These are phyloP conservation scores for Hirschfeldia incana DNA, from an alignment of 345 rosid species.

Conservation along the genomic window DNA sequence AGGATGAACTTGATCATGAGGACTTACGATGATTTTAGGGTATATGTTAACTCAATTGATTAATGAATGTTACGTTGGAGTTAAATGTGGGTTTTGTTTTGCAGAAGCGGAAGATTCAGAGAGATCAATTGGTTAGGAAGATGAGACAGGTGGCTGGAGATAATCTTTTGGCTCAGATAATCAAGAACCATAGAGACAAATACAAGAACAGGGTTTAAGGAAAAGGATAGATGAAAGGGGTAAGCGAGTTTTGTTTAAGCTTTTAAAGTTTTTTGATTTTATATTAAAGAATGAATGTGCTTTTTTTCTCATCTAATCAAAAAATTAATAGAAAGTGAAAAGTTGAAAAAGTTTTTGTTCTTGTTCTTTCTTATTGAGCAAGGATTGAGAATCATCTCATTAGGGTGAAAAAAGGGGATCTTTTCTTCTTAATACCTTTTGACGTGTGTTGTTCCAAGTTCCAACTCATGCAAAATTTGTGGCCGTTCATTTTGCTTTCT, in stretches of 20 bases:
- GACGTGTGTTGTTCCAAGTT: conserved; percentile 34
- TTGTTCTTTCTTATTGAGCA: conserved; percentile 40
- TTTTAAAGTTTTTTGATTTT: not conserved
- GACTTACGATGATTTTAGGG: conserved; percentile 48
- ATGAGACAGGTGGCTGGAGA: conserved; percentile 42
- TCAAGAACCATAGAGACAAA: conserved; percentile 28
- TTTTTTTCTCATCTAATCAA: conserved; percentile 21
- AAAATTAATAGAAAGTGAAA: conserved; percentile 26
- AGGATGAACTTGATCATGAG: conserved; percentile 46
- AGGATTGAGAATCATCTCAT: conserved; percentile 1
- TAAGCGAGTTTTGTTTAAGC: not conserved
- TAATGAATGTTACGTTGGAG: too few relatives aligned
- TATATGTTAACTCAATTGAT: not conserved
- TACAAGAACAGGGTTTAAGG: conserved; percentile 24
- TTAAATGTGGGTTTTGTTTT: not conserved
- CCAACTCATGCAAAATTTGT: conserved; percentile 22
- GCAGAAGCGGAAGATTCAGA: conserved; percentile 37
- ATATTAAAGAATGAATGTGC: conserved; percentile 2
- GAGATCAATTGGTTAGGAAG: conserved; percentile 33
- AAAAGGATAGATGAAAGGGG: not conserved
- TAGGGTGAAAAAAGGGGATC: not conserved
- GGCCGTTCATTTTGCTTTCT: conserved; percentile 29
- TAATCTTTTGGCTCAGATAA: conserved; percentile 33
- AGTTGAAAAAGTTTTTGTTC: not conserved
- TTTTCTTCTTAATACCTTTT: conserved; percentile 24